These are phyloP conservation scores for Juglanconis oblonga DNA, from an alignment of 2,329 filamentous ascomycete species.

Conservation along the genomic window DNA sequence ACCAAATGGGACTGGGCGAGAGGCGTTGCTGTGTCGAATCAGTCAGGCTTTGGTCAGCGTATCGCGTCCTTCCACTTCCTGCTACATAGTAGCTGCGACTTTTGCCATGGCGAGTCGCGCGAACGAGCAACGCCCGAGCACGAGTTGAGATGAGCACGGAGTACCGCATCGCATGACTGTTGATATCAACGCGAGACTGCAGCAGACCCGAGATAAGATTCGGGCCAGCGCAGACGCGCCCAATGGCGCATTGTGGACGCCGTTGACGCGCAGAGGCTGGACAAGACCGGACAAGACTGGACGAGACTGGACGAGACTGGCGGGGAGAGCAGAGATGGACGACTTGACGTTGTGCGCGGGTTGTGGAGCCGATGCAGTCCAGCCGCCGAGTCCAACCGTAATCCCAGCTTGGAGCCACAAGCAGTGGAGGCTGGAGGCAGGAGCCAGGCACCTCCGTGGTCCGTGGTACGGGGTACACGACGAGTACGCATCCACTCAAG, in stretches of 20 bases:
- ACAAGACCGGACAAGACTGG: background rate
- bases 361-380: too few relatives aligned
- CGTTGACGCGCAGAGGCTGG: background rate
- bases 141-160: background rate
- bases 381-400: too few relatives aligned
- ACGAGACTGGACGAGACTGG: background rate
- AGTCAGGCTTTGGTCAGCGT: background rate
- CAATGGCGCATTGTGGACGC: background rate
- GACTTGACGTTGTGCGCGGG: background rate
- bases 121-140: too few relatives aligned
- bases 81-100: too few relatives aligned
- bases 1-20: background rate
- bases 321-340: background rate
- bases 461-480: too few relatives aligned
- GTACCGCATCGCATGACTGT: slow-evolving; percentile 1
- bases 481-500: too few relatives aligned
- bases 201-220: background rate
- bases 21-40: background rate
- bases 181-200: background rate
- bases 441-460: too few relatives aligned
- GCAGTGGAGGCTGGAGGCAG: too few relatives aligned
- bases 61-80: too few relatives aligned
- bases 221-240: background rate
- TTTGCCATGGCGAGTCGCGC: too few relatives aligned
- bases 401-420: too few relatives aligned